Base-by-base conservation (phyloP, 192 early-diverging fungal species). In the Tieghemiomyces parasiticus region DNA sequence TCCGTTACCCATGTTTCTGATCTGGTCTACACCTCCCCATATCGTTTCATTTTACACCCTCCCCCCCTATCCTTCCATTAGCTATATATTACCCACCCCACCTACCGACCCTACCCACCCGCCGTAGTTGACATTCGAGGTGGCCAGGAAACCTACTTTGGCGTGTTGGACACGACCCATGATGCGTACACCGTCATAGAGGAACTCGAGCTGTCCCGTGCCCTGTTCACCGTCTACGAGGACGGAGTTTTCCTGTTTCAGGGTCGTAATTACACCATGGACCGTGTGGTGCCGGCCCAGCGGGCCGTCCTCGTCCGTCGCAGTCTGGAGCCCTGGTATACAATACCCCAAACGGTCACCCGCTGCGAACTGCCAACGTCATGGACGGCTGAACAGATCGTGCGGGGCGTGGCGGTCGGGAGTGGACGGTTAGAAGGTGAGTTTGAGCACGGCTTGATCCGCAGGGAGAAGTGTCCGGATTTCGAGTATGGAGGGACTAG, bases 171-270 rank as follows among this genome's bases (percentile, higher is more conserved):
- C 54, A 65, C 76, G 20, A 68, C 65, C 6, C 65, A 65, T 60
- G 48, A 64, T 28, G 53, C 48, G 33, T 67, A 71, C 35, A 34
- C 68, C 4, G 61, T 76, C 2, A 35, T 76, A 10, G 83, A 85
- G 62, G 74, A 74, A 29, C 58, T 85, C 8, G 80, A 85, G 51
- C 49, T 62, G 0, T 56, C 53, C 16, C 65, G 79, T 12, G 80
- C 72, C n/a, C 65, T 71, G 13, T 81, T 78, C 51, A 73, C 70
- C 20, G 63, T 82, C 12, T 82, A 82, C 54, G 73, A 84, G 67
- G 81, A 75, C 72, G 53, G 22, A 49, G 24, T 59, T 6, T 29
- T 14, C 14, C 35, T 47, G 4, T 38, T 44, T 31, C 29, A 22
- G 28, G 49, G 49, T 8, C 3, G 24, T 26, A 25, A 19, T 31